Conservation (phyloP, 208 protist genomes). For the Blastocrithidia nonstop region DNA sequence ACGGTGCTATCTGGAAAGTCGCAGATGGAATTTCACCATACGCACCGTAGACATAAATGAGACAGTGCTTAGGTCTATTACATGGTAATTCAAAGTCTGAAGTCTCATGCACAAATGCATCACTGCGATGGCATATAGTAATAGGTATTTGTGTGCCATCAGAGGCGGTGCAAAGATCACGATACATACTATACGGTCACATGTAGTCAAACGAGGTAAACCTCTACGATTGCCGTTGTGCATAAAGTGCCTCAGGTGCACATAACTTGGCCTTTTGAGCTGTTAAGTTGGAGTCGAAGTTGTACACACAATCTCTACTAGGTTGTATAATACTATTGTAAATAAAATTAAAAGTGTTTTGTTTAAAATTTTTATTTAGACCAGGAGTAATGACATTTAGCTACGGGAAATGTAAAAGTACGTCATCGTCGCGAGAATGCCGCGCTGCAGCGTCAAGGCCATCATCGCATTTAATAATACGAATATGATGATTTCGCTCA, state of each 20-base stretch:
- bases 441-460: constrained; percentile 45
- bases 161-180: constrained; percentile 65
- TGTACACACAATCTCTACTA: constrained; percentile 69
- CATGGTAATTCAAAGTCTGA: constrained; percentile 80
- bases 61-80: constrained; percentile 76
- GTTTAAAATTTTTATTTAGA: constrained; percentile 82
- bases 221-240: constrained; percentile 81
- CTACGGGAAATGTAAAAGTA: constrained; percentile 79
- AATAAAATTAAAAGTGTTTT: constrained; percentile 77
- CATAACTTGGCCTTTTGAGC: constrained; percentile 39
- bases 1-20: constrained; percentile 87
- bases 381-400: constrained; percentile 59
- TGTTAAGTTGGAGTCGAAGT: constrained; percentile 68
- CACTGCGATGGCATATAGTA: constrained; percentile 76
- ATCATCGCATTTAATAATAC: constrained; percentile 64
- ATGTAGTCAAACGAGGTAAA: constrained; percentile 88
- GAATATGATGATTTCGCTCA: constrained; percentile 72
- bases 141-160: constrained; percentile 82
- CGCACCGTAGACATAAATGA: constrained; percentile 85
- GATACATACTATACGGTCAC: constrained; percentile 87
- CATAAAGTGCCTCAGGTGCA: constrained; percentile 67
- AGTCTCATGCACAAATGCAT: constrained; percentile 79
- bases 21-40: constrained; percentile 84
- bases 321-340: constrained; percentile 80
- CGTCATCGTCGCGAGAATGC: constrained; percentile 31